phyloP scores from a whole-genome alignment of 2,329 filamentous ascomycete species.

The Pezicula rhizophila region DNA sequence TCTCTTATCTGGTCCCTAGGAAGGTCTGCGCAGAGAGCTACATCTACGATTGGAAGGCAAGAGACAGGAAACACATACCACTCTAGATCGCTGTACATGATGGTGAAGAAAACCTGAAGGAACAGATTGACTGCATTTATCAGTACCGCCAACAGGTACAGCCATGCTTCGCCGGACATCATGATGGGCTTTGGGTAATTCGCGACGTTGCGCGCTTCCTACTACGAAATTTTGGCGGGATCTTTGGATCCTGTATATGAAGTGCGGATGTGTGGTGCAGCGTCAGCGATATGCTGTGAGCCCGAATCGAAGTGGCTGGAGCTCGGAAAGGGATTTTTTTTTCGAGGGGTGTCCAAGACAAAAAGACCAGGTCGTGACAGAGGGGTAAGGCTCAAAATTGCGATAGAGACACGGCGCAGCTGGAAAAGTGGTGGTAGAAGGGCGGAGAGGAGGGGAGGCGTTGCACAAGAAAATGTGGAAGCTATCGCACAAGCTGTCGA shows the following conservation, averaged over 20 bases:
- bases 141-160: constrained; percentile 94
- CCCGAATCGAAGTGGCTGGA: not conserved
- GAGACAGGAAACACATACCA: constrained; percentile 52
- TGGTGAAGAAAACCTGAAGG: constrained; percentile 99
- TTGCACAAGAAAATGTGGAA: constrained; percentile 6
- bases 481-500: constrained; percentile 10
- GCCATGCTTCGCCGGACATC: constrained; percentile 98
- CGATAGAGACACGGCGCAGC: not conserved
- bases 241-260: not conserved
- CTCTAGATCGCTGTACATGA: constrained; percentile 99
- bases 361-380: not conserved
- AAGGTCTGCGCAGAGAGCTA: not conserved
- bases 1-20: not conserved
- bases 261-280: constrained; percentile 7
- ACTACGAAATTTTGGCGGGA: not conserved
- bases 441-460: not conserved
- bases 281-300: constrained; percentile 1
- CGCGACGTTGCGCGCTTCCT: constrained; percentile 8
- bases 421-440: not conserved
- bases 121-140: constrained; percentile 99
- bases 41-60: not conserved
- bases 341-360: not conserved
- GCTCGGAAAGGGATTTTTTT: constrained; percentile 13
- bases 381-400: not conserved
- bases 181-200: constrained; percentile 29